These are phyloP conservation scores for Microcera coccophila DNA, from an alignment of 2,329 filamentous ascomycete genomes.

Conservation along the genomic window DNA sequence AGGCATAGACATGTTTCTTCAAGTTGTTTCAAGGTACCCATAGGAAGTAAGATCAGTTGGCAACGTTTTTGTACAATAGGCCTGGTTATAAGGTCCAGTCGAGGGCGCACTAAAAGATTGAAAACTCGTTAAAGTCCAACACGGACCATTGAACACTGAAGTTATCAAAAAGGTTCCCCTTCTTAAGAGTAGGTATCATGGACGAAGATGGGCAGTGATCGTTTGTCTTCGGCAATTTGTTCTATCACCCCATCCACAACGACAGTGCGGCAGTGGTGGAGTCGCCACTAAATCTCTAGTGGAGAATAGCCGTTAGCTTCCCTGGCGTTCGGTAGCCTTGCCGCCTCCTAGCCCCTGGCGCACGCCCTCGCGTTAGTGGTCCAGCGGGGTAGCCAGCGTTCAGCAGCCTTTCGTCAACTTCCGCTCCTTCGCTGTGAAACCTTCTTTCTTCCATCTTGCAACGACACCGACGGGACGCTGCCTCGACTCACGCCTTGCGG, in stretches of 20 bases:
- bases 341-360: background rate
- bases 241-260: too few species aligned
- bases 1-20: constrained; percentile 37
- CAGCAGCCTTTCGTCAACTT: background rate
- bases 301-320: too few species aligned
- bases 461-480: background rate
- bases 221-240: too few species aligned
- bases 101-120: background rate
- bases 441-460: background rate
- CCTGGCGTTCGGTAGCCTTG: too few species aligned
- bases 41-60: too few species aligned
- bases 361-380: background rate
- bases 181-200: background rate
- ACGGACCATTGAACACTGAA: too few species aligned
- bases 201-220: background rate
- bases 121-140: background rate
- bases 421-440: background rate
- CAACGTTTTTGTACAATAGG: background rate
- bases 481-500: background rate
- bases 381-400: background rate
- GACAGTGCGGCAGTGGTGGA: too few species aligned
- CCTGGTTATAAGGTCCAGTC: background rate
- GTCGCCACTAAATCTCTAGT: too few species aligned
- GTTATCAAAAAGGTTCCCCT: too few species aligned
- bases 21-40: too few species aligned